phyloP scores from a whole-genome alignment of 148 eudicot genomes.

The Camellia lanceoleosa region DNA sequence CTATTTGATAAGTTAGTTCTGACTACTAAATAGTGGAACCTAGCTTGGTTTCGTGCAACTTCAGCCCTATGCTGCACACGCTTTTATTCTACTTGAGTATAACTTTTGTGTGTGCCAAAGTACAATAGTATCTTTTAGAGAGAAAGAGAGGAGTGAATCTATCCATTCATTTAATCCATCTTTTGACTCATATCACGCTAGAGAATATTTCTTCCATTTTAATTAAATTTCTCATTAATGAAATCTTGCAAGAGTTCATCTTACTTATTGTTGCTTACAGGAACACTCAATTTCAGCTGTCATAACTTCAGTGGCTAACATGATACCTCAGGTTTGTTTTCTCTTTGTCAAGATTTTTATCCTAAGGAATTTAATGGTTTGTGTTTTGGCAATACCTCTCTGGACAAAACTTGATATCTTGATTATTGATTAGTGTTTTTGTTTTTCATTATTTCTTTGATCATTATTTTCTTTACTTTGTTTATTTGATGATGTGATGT shows the following conservation, averaged over 20 bases:
- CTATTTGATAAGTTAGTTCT: no score
- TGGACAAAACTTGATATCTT: no score
- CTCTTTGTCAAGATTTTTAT: not conserved
- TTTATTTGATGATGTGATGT: no score
- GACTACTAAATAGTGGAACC: not conserved
- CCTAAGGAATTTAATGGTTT: no score
- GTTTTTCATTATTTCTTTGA: no score
- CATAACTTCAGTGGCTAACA: constrained; percentile 71
- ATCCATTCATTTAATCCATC: not conserved
- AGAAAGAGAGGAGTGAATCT: not conserved
- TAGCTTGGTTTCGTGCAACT: not conserved
- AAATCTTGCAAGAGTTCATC: not conserved
- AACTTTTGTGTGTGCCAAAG: not conserved
- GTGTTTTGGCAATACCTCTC: no score
- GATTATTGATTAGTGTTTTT: no score
- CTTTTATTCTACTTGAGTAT: not conserved
- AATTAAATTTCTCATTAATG: not conserved
- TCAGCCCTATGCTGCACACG: not conserved
- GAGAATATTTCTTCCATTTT: not conserved
- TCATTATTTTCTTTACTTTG: no score
- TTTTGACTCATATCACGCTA: not conserved
- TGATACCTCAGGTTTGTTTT: constrained; percentile 80
- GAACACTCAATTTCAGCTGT: constrained; percentile 89
- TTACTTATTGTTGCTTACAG: constrained; percentile 37
- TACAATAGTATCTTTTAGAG: not conserved